Percentiles rank a stretch among this genome's conserved stretches.
phyloP scores from a whole-genome alignment of 78 protist species.

The Protostelium mycophagum region DNA sequence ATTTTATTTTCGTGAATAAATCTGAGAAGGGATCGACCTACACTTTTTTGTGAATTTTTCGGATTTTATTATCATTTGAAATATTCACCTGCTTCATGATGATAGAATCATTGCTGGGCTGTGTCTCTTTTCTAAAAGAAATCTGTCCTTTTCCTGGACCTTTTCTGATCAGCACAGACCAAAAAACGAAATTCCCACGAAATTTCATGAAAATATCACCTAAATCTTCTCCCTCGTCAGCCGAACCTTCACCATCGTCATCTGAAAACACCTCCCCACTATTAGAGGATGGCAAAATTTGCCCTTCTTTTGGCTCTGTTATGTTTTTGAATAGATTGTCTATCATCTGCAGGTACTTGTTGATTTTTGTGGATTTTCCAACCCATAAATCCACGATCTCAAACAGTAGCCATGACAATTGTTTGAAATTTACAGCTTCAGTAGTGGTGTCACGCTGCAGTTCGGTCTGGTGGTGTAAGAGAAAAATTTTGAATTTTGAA shows the following conservation, averaged over 20 bases:
- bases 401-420: background rate
- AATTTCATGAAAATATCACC: no score
- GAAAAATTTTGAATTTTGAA: background rate
- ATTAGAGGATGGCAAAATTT: no score
- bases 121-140: no score
- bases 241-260: background rate
- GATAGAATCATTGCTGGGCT: no score
- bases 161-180: no score
- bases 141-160: no score
- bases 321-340: background rate
- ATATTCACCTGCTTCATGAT: no score
- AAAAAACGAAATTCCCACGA: no score
- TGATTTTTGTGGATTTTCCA: background rate
- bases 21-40: background rate
- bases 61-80: no score
- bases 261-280: no score
- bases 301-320: background rate
- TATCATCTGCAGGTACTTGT: background rate
- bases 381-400: background rate
- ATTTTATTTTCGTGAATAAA: no score
- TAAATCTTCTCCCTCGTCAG: background rate
- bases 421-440: background rate
- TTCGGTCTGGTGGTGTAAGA: background rate
- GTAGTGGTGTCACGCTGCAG: background rate
- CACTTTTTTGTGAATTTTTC: background rate